These are phyloP conservation scores for Leccinum fibrillosum DNA, from an alignment of 768 basidiomycete species.

Conservation along the genomic window DNA sequence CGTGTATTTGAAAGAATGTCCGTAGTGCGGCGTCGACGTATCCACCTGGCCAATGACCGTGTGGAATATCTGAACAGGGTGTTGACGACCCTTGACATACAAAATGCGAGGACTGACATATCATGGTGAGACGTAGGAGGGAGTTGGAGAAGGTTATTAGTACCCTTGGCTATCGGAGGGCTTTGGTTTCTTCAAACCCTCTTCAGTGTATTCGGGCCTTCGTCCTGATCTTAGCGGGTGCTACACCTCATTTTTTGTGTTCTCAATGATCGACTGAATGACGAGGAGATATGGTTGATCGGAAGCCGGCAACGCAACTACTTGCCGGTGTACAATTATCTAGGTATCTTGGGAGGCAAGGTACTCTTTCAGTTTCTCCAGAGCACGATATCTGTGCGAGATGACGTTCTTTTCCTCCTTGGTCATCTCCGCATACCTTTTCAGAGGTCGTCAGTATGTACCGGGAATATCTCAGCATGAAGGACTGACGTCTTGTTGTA, in stretches of 20 bases:
- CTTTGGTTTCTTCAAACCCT: slow-evolving; percentile 9
- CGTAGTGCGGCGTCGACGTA: slow-evolving; percentile 88
- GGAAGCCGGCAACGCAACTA: slow-evolving; percentile 15
- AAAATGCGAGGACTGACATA: slow-evolving; percentile 72
- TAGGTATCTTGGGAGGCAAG: slow-evolving; percentile 21
- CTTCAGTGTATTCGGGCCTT: slow-evolving; percentile 23
- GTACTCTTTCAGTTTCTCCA: slow-evolving; percentile 52
- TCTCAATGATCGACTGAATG: too few species aligned
- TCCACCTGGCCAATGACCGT: slow-evolving; percentile 70
- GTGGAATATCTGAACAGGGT: slow-evolving; percentile 85
- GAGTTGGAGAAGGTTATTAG: background rate
- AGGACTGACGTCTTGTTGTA: slow-evolving; percentile 69
- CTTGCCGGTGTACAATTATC: background rate
- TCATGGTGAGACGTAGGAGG: background rate
- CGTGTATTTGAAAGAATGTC: slow-evolving; percentile 93
- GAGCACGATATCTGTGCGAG: slow-evolving; percentile 63
- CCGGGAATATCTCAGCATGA: background rate
- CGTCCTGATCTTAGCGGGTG: slow-evolving; percentile 12
- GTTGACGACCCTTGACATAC: slow-evolving; percentile 91
- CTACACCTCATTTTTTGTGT: background rate
- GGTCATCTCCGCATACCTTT: slow-evolving; percentile 68
- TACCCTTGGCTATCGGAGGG: slow-evolving; percentile 72
- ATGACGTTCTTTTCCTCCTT: slow-evolving; percentile 59
- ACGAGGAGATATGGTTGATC: background rate
- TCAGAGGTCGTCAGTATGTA: background rate